A percentile compares a stretch with the other conserved stretches of the same genome.
phyloP scores from a whole-genome alignment of 345 rosid genomes.

The Nasturtium officinale region DNA sequence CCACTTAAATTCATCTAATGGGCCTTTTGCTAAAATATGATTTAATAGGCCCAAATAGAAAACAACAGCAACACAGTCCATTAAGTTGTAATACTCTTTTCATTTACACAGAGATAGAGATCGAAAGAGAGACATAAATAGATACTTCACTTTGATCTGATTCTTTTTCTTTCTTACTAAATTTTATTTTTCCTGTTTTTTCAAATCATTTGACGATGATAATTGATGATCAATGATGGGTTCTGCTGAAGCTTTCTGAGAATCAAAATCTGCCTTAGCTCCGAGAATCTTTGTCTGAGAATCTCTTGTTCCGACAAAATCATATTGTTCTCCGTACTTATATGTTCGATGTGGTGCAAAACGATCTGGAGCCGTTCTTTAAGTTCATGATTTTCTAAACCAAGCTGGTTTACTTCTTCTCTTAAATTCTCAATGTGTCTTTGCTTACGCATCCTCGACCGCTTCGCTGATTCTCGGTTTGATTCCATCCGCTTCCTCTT shows the following conservation, averaged over 20 bases:
- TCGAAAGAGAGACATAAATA: constrained; percentile 15
- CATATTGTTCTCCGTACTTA: constrained; percentile 56
- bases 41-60: not conserved
- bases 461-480: constrained; percentile 88
- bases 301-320: constrained; percentile 59
- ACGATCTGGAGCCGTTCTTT: constrained; percentile 54
- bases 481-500: constrained; percentile 79
- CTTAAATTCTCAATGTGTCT: constrained; percentile 72
- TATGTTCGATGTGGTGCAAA: constrained; percentile 45
- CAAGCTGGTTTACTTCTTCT: constrained; percentile 66
- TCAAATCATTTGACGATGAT: constrained; percentile 16
- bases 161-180: not conserved
- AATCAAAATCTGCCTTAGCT: constrained; percentile 52
- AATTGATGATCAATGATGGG: constrained; percentile 45
- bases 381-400: constrained; percentile 67
- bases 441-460: constrained; percentile 83
- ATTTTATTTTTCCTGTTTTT: not conserved
- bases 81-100: constrained; percentile 6
- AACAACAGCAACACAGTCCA: not conserved
- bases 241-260: constrained; percentile 58
- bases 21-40: constrained; percentile 14
- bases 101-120: constrained; percentile 18
- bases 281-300: constrained; percentile 63
- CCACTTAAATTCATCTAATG: not conserved
- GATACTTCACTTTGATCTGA: constrained; percentile 22